Base-by-base conservation (phyloP, 345 rosid species). In the Carallia brachiata region DNA sequence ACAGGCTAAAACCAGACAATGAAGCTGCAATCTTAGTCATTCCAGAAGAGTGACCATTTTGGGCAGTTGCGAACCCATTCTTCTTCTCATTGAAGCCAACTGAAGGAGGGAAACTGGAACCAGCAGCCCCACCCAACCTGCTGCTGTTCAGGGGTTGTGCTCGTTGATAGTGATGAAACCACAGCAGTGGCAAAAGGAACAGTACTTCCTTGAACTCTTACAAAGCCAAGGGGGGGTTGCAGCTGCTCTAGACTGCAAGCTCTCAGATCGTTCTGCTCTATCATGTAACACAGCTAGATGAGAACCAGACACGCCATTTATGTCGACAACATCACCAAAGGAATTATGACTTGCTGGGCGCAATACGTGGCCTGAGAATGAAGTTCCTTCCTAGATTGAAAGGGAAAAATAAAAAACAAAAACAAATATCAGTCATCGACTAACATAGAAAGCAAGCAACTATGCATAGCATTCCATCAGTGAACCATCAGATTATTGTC, bases 311-410 rank as follows among this genome's bases (percentile, higher is more conserved):
- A 68, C 52, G 48, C 72, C 80, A 71, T 75, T 65, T 62, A 78
- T 70, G 68, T 86, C 84, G 68, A 83, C 65, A 78, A 70, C 71
- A 74, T 90, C 91, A 71, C 84, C 81, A 61, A 87, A 86, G 69
- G 95, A 79, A 80, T 84, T 89, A 74, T 84, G 83, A 75, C 93
- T 90, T 55, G 91, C 77, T 64, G 97, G 90, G 56, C 85, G 85
- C 23, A 93, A 83, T 30, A 81, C 75, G 62, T 81, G 84, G 67
- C 86, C 91, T 31, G 86, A 75, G 62, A 87, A 71, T 52, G 81
- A 36, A 78, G 84, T 73, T 89, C 97, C 73, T 81, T 73, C 63
- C 97, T 97, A 73, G 83, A 97, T 97, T 95, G 79, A 64, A 83
- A 78, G 55, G n/a, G n/a, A 52, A 5, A 17, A 52, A 52, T 2